Evolutionary conservation across 805 yeast genomes (phyloP).

Genomic region (Starmerella scarabaei): DNA sequence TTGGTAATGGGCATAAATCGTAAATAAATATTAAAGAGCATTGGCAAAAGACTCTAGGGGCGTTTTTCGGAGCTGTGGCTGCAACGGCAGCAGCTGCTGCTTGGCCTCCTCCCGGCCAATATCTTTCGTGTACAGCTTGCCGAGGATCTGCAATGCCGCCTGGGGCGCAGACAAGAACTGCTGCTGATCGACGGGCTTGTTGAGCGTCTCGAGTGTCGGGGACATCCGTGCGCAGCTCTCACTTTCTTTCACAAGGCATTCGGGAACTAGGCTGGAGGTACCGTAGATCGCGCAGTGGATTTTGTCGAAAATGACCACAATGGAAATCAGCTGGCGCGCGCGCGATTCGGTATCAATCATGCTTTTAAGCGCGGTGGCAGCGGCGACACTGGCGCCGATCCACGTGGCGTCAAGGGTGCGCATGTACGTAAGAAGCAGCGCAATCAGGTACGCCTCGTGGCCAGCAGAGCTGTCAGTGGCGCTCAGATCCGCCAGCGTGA

Average conservation of each 20-base stretch:
- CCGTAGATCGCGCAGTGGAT: conserved; percentile 9
- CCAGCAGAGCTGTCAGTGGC: conserved; percentile 7
- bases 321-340: conserved; percentile 13
- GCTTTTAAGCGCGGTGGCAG: conserved; percentile 13
- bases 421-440: conserved; percentile 26
- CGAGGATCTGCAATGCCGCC: conserved; percentile 5
- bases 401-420: conserved; percentile 25
- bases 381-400: conserved; percentile 29
- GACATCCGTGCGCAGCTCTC: conserved; percentile 5
- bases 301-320: conserved; percentile 14
- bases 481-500: not conserved
- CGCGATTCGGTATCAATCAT: not conserved
- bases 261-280: conserved; percentile 12
- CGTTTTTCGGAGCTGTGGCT: conserved; percentile 10
- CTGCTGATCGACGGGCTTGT: not conserved
- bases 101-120: conserved; percentile 2
- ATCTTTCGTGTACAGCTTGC: conserved; percentile 2
- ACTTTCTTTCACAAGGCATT: conserved; percentile 3
- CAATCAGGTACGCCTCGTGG: conserved; percentile 25
- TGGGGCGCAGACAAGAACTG: conserved; percentile 7
- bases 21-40: not conserved
- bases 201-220: conserved; percentile 5
- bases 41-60: conserved; percentile 10
- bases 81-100: conserved; percentile 2
- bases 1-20: not conserved